A percentile compares a stretch with the other conserved stretches of the same genome.
phyloP scores from a whole-genome alignment of 805 yeast species.

The Wickerhamomyces alni region DNA sequence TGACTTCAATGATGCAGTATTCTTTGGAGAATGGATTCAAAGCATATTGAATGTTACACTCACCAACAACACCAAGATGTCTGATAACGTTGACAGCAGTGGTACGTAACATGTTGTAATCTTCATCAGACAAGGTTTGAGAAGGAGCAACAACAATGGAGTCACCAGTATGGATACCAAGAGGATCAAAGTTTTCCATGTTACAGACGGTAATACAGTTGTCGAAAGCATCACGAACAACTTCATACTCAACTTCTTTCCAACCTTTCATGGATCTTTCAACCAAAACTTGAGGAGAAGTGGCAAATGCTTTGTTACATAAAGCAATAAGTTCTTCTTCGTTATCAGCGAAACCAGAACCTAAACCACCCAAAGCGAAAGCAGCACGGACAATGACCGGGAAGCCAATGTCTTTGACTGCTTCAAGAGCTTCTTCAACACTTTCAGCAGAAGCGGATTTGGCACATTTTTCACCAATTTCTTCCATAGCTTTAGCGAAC shows the following conservation, averaged over 20 bases:
- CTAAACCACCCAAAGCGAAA: constrained; percentile 94
- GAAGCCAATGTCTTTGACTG: constrained; percentile 83
- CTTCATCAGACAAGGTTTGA: constrained; percentile 94
- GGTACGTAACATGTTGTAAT: constrained; percentile 95
- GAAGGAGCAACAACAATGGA: constrained; percentile 99
- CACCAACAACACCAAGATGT: constrained; percentile 98
- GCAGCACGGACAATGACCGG: constrained; percentile 98
- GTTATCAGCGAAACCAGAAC: constrained; percentile 95
- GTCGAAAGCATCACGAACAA: constrained; percentile 94
- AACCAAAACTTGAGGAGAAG: constrained; percentile 92
- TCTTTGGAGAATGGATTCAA: constrained; percentile 90
- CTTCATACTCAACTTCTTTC: constrained; percentile 98
- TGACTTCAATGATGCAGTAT: constrained; percentile 95
- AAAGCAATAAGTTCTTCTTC: constrained; percentile 75
- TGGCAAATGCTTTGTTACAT: constrained; percentile 88
- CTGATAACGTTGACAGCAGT: constrained; percentile 96
- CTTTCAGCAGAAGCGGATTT: constrained; percentile 79
- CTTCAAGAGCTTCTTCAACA: constrained; percentile 76
- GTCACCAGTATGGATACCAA: constrained; percentile 98
- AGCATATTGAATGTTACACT: constrained; percentile 97
- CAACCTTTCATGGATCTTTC: constrained; percentile 98
- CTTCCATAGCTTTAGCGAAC: constrained; percentile 91
- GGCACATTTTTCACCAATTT: constrained; percentile 94
- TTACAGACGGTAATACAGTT: constrained; percentile 98
- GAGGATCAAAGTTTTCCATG: constrained; percentile 98